Evolutionary conservation across 2,329 filamentous ascomycete genomes (phyloP), one percentile per base, ranked within the genome.

Genomic region (Didymella pinodella): DNA sequence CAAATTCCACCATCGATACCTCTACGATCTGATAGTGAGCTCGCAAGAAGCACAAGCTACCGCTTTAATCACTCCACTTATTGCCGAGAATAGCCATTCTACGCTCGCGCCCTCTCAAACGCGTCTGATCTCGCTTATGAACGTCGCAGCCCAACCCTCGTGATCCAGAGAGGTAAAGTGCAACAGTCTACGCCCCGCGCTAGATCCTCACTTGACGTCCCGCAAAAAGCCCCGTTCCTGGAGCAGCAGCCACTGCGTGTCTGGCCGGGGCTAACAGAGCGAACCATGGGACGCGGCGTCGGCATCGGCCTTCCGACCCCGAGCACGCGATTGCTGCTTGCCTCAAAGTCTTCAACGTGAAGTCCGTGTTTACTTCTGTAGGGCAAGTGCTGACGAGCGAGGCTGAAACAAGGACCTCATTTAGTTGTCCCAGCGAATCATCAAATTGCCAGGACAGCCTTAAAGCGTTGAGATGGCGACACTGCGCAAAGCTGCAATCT

Each of bases 191-290:
- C 31, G 10, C 40, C 29, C 16, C 34, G 25, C 45, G 31, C 47
- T 51, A 48, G 41, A 46, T 40, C 46, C 22, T 26, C 41, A 18
- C 22, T 50, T 40, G 51, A 44, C 32, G 41, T 38, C 20, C 48
- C 34, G 51, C 41, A 43, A 26, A 8, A 53, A 34, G 41, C 36
- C 36, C 38, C 18, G 57, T 61, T 61, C 57, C 57, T 56, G 57
- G 53, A 31, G 43, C 48, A 26, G 25, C 40, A 56, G 57, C 57
- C 58, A 57, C 45, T 26, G 45, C 45, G 53, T 53, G 31, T 48
- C 22, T 32, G 48, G 52, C 48, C 53, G 44, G 14, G 26, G 25
- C 53, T 56, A 59, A 38, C 28, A 40, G 50, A 44, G 34, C 51
- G 47, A 51, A 38, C 47, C 34, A 54, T 59, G 34, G 48, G 36